Evolutionary conservation across 768 basidiomycete genomes (phyloP), one percentile per base, ranked within the genome.

Genomic region (Rhodocollybia butyracea): DNA sequence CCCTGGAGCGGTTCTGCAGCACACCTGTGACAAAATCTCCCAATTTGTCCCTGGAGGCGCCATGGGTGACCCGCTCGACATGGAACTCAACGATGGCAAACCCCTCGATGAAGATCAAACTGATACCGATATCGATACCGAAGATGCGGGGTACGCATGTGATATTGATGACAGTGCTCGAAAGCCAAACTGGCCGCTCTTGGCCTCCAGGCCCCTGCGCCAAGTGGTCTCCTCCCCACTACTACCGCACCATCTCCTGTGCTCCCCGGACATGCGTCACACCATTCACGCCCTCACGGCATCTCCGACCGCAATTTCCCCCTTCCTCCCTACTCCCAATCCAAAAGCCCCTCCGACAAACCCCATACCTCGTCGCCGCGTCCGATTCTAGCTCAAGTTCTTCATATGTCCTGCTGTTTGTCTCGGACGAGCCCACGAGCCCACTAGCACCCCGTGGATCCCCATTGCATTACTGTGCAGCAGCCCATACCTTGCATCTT

Each of bases 1-100:
- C n/a, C 51, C 29, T 53, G 51, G 51, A 53, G 51, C 42, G 51
- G 51, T 19, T 40, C 51, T 53, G 41, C 42, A 22, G 51, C 51
- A 53, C 24, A 41, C 51, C 10, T 15, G 29, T n/a, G 51, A 40
- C 17, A 53, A 41, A n/a, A 53, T 53, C 8, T 40, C 40, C 42
- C 51, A 40, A 21, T 53, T 29, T 32, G 38, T 53, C 19, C 51
- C 51, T 41, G 36, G 51, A 21, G 51, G 39, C 17, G 51, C 26
- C 3, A 15, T 17, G n/a, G 24, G 19, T 19, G 38, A 41, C 29
- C 11, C 42, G 7, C 31, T n/a, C 13, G 38, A 40, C 31, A 29
- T 19, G 27, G 40, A 53, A 8, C 15, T 11, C 26, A 10, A 34
- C 29, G 34, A 38, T 10, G n/a, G 24, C 21, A 27, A 12, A n/a